Evolutionary conservation across 225 moss, liverwort and hornwort genomes (phyloP), one percentile per base, ranked within the genome.

Genomic region (Antitrichia curtipendula): DNA sequence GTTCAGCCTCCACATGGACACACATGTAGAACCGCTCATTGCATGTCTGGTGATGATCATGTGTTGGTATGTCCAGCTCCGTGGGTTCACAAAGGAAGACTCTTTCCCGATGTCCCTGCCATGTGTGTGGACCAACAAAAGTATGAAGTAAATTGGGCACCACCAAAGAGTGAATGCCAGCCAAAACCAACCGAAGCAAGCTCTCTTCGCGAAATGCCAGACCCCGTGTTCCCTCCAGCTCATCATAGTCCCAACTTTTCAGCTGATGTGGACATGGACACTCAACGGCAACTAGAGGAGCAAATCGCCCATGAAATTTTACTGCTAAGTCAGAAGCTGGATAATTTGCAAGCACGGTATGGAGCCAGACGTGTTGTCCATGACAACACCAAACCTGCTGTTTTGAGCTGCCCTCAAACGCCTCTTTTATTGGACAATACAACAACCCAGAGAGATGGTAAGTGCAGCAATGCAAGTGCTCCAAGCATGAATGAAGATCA

Each of bases 301-400:
- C 93, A 98, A 87, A 96, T 98, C 40, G 93, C 93, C 21, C 92
- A 93, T 43, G 98, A 98, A 86, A 97, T 98, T 62, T 74, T 91
- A 73, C 36, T 93, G 43, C 86, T 98, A 57, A 98, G 95, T 89
- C 95, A 96, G 72, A 96, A 91, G 88, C 91, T 98, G 8, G 93
- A 94, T 43, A 91, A 90, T 73, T 86, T 97, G 80, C 96, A 96
- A 80, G 92, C 94, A 27, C 93, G 90, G 69, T 94, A 96, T 83
- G 96, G 96, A 87, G 83, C 88, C 47, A 91, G 89, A 87, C 90
- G 89, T 53, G 79, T 89, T 38, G 91, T 84, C 16, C 86, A 87
- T 61, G 91, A 90, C 71, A 88, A 84, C 64, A 85, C 88, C 73
- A 93, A 94, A 74, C 81, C 66, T 65, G 89, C 82, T 89, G 84